Evolutionary conservation across 495 filamentous ascomycete species (phyloP), one percentile per base, ranked within the genome.

Genomic region (Talaromyces borbonicus): DNA sequence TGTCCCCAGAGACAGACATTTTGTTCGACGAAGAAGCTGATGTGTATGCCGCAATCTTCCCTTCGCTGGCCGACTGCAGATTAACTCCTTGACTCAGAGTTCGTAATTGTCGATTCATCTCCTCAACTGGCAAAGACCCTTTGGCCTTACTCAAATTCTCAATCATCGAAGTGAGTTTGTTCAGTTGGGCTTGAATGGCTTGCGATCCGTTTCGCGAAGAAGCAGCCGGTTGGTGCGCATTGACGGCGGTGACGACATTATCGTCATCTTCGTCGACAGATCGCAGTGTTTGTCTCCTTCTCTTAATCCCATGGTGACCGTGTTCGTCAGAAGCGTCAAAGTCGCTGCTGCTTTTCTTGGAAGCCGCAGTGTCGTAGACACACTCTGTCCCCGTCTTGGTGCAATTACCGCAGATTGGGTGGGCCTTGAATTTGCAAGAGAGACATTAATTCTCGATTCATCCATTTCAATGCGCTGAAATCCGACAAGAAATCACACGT

Each of bases 401-500:
- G 50, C 69, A 73, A 48, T 70, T 71, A 11, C 67, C 63, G 45
- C 69, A 73, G n/a, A 71, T 52, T 2, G 69, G 69, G 48, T 73
- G 69, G 11, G 66, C 59, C 68, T 72, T 23, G 15, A 15, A 0
- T 11, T 38, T 16, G 3, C 8, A 19, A 18, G 1, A 7, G 1
- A 7, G 12, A 12, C 18, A 22, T 5, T 38, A 5, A 38, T 16
- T 20, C 16, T 36, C 15, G 16, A 18, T 18, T 18, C 7, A 20
- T 15, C 3, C 1, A 9, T 8, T 36, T 36, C 33, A 29, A 11
- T 20, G n/a, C n/a, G n/a, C n/a, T n/a, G n/a, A n/a, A n/a, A n/a
- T 20, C 15, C 7, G 4, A 1, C 33, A 22, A n/a, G 3, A n/a
- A 35, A 5, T 25, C 4, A 35, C n/a, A 8, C 18, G 18, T 58